Conservation (phyloP, 1,139 yeast genomes). For the Oligophagozyma castellii region DNA sequence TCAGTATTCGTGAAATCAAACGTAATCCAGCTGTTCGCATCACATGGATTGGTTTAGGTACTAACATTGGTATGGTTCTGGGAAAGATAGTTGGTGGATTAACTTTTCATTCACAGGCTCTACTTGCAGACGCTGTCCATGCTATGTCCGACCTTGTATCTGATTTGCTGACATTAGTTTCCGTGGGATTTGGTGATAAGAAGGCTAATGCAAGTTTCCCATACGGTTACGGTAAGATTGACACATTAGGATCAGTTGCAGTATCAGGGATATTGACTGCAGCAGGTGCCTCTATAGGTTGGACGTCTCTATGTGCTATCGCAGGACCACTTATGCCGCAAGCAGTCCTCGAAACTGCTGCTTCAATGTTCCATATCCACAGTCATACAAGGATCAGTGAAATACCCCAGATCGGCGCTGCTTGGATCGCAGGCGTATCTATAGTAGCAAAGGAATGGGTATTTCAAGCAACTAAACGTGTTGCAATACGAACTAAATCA, state of each 20-base stretch:
- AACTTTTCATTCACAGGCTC: slow-evolving; percentile 85
- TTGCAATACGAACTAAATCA: slow-evolving; percentile 67
- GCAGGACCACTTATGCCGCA: slow-evolving; percentile 57
- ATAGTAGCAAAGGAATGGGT: slow-evolving; percentile 78
- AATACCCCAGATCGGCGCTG: slow-evolving; percentile 68
- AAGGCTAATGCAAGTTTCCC: slow-evolving; percentile 61
- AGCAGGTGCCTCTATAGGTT: slow-evolving; percentile 88
- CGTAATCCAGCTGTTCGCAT: slow-evolving; percentile 81
- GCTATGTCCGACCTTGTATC: slow-evolving; percentile 82
- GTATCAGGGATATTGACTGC: slow-evolving; percentile 70
- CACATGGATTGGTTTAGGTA: slow-evolving; percentile 80
- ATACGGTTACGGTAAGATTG: slow-evolving; percentile 84
- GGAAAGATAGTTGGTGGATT: slow-evolving; percentile 85
- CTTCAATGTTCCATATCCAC: slow-evolving; percentile 27
- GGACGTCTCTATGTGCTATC: slow-evolving; percentile 64
- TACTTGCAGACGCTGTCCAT: slow-evolving; percentile 88
- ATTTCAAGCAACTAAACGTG: slow-evolving; percentile 64
- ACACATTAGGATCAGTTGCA: slow-evolving; percentile 79
- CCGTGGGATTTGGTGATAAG: slow-evolving; percentile 65
- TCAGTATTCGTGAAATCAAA: slow-evolving; percentile 29
- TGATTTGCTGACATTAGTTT: slow-evolving; percentile 76
- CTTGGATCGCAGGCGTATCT: slow-evolving; percentile 89
- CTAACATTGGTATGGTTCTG: slow-evolving; percentile 73
- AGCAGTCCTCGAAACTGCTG: slow-evolving; percentile 33
- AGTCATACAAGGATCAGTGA: slow-evolving; percentile 35